A percentile compares a stretch with the other conserved stretches of the same genome.
Evolutionary conservation across 345 rosid species (phyloP).

Genomic region (Eucalyptus polyanthemos): DNA sequence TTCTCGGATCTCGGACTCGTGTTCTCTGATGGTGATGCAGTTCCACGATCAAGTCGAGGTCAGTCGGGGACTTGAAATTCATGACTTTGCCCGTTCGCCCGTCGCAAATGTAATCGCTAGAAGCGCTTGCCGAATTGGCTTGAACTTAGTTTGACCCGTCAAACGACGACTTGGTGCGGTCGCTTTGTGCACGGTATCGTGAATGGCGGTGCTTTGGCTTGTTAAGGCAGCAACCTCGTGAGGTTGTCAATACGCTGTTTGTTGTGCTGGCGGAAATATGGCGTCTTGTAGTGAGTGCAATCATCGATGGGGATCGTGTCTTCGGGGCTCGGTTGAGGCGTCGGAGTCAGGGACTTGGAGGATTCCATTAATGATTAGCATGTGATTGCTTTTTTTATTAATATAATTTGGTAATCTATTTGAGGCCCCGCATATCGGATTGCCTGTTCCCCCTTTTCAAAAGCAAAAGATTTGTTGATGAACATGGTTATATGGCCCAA

Average conservation of each 20-base stretch:
- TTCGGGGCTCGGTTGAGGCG: background rate
- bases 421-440: background rate
- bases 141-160: background rate
- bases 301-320: background rate
- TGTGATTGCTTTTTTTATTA: background rate
- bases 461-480: background rate
- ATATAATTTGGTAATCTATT: background rate
- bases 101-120: background rate
- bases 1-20: slow-evolving; percentile 58
- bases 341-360: background rate
- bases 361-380: slow-evolving; percentile 1
- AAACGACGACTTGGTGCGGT: background rate
- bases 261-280: background rate
- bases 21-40: slow-evolving; percentile 66
- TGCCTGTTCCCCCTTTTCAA: background rate
- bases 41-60: slow-evolving; percentile 57
- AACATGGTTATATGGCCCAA: background rate
- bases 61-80: background rate
- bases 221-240: background rate
- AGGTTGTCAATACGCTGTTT: too few relatives aligned
- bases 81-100: background rate
- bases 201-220: background rate
- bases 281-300: background rate
- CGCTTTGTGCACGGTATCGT: background rate
- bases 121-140: background rate